Base-by-base conservation (phyloP, 192 early-diverging fungal genomes). In the Podochytrium sp. region DNA sequence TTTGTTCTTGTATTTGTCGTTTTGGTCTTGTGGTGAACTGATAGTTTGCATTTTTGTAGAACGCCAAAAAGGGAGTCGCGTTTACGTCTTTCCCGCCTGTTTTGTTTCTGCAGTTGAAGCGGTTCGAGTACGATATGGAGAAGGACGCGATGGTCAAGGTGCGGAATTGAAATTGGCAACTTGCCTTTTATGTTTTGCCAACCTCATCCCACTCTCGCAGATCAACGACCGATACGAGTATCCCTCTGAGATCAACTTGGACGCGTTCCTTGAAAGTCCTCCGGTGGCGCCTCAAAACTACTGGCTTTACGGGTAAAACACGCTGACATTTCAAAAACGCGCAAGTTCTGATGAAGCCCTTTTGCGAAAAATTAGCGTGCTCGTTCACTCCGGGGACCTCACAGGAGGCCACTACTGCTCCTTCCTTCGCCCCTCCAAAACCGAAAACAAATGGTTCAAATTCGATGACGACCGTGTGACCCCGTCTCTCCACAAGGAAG, bases 141-240 rank as follows among this genome's bases (percentile, higher is more conserved):
- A 82, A 87, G 37, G 96, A 96, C 74, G 82, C 81, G 3, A 93
- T 94, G 90, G 92, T 98, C 69, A 98, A 98, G 79, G 90, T 91
- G 78, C 42, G 58, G 16, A 12, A 3, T 57, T 7, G 7, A 57
- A 27, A 47, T 47, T 47, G 43, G n/a, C 20, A 47, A 10, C 43
- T 47, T 47, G 12, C 10, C 37, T 75, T 68, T 78, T 76, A 25
- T 61, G 35, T 38, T 55, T 38, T 52, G 7, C 18, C 40, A 18
- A 1, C 38, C 47, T 37, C 72, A 34, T 32, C 16, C 14, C 2
- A n/a, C 30, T 64, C 43, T 23, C 32, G 33, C 72, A 89, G 85
- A 96, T 95, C 80, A 98, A 98, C 83, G 96, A 97, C 78, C 90
- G 96, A n/a, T 90, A 96, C 76, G 96, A 97, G 80, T 99, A 96